Conservation (phyloP, 176 grass and related monocot genomes). For the Cenchrus fungigraminus region DNA sequence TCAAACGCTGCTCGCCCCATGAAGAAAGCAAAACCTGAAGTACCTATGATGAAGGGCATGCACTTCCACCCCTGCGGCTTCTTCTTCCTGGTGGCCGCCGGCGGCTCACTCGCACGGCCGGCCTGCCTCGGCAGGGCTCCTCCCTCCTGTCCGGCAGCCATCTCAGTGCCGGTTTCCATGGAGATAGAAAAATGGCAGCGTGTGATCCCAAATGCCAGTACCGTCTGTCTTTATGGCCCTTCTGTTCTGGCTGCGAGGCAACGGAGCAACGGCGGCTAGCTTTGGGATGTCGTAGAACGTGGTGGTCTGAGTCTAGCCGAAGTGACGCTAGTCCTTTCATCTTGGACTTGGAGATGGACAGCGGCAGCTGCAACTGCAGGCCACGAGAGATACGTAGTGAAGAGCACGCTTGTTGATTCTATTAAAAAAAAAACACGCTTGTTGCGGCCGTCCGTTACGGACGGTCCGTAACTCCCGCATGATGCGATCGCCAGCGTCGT, state of each 20-base stretch:
- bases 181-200: background rate
- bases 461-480: background rate
- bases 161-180: background rate
- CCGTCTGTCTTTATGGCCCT: background rate
- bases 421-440: background rate
- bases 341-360: background rate
- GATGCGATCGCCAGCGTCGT: background rate
- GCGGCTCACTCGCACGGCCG: background rate
- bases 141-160: background rate
- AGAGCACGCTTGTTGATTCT: too few relatives aligned
- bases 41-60: slow-evolving; percentile 62
- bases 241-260: background rate
- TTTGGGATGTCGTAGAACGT: background rate
- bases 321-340: background rate
- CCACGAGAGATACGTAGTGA: background rate
- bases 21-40: background rate
- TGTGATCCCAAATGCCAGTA: background rate
- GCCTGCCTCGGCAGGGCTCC: background rate
- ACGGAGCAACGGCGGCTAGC: background rate
- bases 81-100: background rate
- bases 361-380: background rate
- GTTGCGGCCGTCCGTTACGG: background rate
- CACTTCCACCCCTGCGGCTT: slow-evolving; percentile 50
- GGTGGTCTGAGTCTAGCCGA: background rate
- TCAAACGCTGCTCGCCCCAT: background rate